A percentile compares a stretch with the other conserved stretches of the same genome.
These are phyloP conservation scores for Argentina anserina DNA, from an alignment of 306 rosid genomes.

Conservation along the genomic window DNA sequence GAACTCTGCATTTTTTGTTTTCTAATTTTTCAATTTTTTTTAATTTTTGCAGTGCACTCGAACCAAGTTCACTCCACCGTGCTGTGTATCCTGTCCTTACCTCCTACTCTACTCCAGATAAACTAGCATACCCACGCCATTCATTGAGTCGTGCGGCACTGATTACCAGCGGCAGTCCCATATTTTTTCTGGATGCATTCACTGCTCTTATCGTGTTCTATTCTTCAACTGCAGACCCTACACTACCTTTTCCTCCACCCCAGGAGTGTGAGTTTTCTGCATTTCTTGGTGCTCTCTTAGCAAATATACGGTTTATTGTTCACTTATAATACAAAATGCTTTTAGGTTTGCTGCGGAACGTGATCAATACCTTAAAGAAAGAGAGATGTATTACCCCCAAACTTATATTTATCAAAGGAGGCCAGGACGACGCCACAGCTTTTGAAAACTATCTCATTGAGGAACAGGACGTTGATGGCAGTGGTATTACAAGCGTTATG, in stretches of 20 bases:
- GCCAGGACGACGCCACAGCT: constrained; percentile 80
- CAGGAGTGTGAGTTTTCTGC: constrained; percentile 71
- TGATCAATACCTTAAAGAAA: constrained; percentile 74
- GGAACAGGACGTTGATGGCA: constrained; percentile 93
- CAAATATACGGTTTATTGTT: constrained; percentile 16
- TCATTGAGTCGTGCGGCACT: constrained; percentile 91
- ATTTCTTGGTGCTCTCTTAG: constrained; percentile 12
- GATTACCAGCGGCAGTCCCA: constrained; percentile 92
- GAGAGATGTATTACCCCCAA: constrained; percentile 94
- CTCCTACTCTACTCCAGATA: constrained; percentile 79
- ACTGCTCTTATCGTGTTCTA: constrained; percentile 82
- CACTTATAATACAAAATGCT: constrained; percentile 17
- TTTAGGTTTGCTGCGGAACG: constrained; percentile 74
- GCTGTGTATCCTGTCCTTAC: constrained; percentile 88
- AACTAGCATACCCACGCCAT: constrained; percentile 89
- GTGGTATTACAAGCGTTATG: constrained; percentile 74
- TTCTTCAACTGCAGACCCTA: constrained; percentile 80
- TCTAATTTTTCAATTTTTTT: neutral
- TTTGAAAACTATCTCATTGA: constrained; percentile 91
- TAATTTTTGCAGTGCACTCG: constrained; percentile 66
- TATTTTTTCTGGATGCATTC: constrained; percentile 96
- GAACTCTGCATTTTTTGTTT: constrained; percentile 14
- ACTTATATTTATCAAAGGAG: constrained; percentile 78
- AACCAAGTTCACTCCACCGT: constrained; percentile 84
- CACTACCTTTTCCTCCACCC: constrained; percentile 92